A percentile compares a stretch with the other conserved stretches of the same genome.
These are phyloP conservation scores for Rubia occidens DNA, from an alignment of 305 asterid genomes.

Conservation along the genomic window DNA sequence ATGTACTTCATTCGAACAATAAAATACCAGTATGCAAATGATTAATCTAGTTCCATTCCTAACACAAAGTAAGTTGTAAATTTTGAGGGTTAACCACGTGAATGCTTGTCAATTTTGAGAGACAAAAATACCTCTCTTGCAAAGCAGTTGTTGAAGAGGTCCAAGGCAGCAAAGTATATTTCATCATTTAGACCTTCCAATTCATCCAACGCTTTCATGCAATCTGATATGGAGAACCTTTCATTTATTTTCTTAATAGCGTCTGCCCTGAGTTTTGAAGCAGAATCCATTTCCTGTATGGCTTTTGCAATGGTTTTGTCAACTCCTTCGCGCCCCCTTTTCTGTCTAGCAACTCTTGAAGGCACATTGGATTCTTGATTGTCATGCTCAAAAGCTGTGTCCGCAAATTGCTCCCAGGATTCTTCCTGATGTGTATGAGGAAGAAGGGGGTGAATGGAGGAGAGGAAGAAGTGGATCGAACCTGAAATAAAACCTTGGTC, in stretches of 20 bases:
- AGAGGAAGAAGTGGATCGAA: no score
- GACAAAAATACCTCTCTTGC: constrained; percentile 65
- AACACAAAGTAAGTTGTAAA: background rate
- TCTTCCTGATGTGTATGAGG: constrained; percentile 35
- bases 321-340: constrained; percentile 43
- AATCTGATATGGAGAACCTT: constrained; percentile 44
- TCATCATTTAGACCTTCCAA: constrained; percentile 46
- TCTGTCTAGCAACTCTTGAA: constrained; percentile 15
- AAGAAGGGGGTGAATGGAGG: no score
- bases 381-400: constrained; percentile 35
- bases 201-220: constrained; percentile 57
- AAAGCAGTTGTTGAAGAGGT: constrained; percentile 48
- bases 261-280: constrained; percentile 51
- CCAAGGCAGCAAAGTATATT: constrained; percentile 58
- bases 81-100: constrained; percentile 57
- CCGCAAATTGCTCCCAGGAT: constrained; percentile 41
- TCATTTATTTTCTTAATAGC: constrained; percentile 39
- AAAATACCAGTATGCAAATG: background rate
- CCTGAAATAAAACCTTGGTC: no score
- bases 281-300: constrained; percentile 66
- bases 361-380: constrained; percentile 20
- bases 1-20: no score
- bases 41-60: background rate
- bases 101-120: constrained; percentile 49
- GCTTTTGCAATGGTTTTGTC: constrained; percentile 63